Conservation (phyloP, 139 green algal species). For the Coelastrella sp. region DNA sequence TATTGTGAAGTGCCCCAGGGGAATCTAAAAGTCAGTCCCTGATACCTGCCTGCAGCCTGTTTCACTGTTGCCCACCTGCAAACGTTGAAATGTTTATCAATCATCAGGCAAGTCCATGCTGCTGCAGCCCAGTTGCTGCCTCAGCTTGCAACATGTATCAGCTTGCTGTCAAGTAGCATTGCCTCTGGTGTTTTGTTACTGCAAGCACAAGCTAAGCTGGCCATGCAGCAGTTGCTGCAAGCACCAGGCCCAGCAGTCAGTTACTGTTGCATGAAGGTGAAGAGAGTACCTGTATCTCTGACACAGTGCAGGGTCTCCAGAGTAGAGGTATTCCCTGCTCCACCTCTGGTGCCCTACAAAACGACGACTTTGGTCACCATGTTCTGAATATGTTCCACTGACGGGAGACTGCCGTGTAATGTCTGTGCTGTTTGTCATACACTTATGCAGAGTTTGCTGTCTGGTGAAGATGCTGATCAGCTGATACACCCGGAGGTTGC, state of each 20-base stretch:
- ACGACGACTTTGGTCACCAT: background rate
- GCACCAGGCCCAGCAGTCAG: background rate
- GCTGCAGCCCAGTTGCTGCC: constrained; percentile 11
- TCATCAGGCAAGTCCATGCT: too few species aligned
- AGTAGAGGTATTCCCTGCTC: too few species aligned
- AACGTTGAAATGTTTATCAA: too few species aligned
- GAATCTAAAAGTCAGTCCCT: too few species aligned
- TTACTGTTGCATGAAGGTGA: constrained; percentile 22
- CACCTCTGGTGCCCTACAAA: background rate
- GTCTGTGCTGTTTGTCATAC: background rate
- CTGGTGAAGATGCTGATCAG: background rate
- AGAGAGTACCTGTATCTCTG: background rate
- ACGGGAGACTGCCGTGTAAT: background rate
- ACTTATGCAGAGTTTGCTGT: background rate
- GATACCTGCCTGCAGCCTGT: too few species aligned
- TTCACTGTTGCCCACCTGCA: too few species aligned
- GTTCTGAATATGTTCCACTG: background rate
- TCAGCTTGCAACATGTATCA: background rate
- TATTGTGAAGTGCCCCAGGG: too few species aligned
- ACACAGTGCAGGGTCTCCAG: background rate
- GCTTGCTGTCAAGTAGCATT: constrained; percentile 12
- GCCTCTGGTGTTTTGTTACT: background rate
- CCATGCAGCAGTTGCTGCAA: constrained; percentile 34
- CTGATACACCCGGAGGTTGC: constrained; percentile 28
- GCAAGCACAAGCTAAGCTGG: constrained; percentile 18